These are phyloP conservation scores for Filobasidium floriforme DNA, from an alignment of 768 basidiomycete genomes.

Conservation along the genomic window DNA sequence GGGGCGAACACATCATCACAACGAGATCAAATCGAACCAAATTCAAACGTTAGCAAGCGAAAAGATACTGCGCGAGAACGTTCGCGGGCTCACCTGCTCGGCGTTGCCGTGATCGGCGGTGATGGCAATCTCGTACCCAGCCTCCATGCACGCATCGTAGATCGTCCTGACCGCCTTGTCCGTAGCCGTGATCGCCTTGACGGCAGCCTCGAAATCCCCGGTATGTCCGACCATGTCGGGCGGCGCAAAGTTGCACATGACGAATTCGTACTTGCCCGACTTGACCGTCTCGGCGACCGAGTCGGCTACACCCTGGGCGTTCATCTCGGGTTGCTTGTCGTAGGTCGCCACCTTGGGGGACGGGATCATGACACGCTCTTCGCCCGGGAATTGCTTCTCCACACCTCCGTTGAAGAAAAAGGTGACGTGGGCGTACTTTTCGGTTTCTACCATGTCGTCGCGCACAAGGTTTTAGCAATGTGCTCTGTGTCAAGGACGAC, in stretches of 20 bases:
- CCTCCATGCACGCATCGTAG: conserved; percentile 72
- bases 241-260: conserved; percentile 97
- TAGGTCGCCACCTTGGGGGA: conserved; percentile 93
- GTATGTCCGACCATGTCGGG: conserved; percentile 98
- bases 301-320: conserved; percentile 75
- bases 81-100: conserved; percentile 65
- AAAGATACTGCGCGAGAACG: not conserved
- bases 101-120: conserved; percentile 95
- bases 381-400: conserved; percentile 77
- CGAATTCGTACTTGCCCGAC: conserved; percentile 65
- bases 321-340: conserved; percentile 85
- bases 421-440: conserved; percentile 94
- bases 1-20: conserved; percentile 61
- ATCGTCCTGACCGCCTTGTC: conserved; percentile 82
- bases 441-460: conserved; percentile 61
- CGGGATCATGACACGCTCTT: conserved; percentile 78
- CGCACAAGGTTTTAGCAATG: not conserved
- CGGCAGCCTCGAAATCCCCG: conserved; percentile 81
- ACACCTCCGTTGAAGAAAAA: conserved; percentile 98
- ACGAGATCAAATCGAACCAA: conserved; percentile 87
- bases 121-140: conserved; percentile 77
- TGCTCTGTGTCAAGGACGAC: not conserved
- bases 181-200: conserved; percentile 76
- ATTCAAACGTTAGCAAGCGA: too few relatives aligned
- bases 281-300: conserved; percentile 82